Evolutionary conservation across 192 early-diverging fungal genomes (phyloP).

Genomic region (Geranomyces variabilis): DNA sequence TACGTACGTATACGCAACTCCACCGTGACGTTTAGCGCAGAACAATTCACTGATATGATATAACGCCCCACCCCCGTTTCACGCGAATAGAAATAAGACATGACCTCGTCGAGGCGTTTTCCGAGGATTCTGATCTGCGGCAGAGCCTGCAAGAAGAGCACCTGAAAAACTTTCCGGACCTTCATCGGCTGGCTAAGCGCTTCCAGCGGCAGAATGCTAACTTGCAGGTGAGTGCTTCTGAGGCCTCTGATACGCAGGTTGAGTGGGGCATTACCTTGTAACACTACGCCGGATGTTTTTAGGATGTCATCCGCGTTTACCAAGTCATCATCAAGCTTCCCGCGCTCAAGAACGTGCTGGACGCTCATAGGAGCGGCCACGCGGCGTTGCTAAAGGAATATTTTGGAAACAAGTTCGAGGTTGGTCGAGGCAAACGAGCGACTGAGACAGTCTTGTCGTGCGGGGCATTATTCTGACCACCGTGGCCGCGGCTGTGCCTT

Average conservation of each 20-base stretch:
- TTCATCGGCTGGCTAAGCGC: conserved; percentile 83
- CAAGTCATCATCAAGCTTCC: conserved; percentile 80
- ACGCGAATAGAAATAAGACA: conserved; percentile 61
- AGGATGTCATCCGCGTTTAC: conserved; percentile 86
- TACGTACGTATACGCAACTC: conserved; percentile 63
- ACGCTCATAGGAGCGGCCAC: conserved; percentile 43
- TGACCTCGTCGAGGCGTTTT: conserved; percentile 72
- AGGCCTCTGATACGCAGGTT: too few relatives aligned
- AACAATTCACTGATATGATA: too few relatives aligned
- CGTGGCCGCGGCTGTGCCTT: too few relatives aligned
- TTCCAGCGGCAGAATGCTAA: conserved; percentile 78
- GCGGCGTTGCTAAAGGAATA: conserved; percentile 56
- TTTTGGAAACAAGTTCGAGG: conserved; percentile 52
- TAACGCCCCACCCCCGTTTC: too few relatives aligned
- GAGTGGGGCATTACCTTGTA: too few relatives aligned
- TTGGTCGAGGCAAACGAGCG: too few relatives aligned
- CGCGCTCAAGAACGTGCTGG: conserved; percentile 59
- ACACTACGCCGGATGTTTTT: conserved; percentile 27
- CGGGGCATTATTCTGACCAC: background rate
- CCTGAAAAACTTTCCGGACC: conserved; percentile 83
- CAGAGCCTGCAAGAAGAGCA: conserved; percentile 68
- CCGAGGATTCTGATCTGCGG: conserved; percentile 65
- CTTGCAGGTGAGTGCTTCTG: too few relatives aligned
- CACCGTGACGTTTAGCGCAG: too few relatives aligned
- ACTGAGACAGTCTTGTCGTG: background rate